Evolutionary conservation across 2,329 filamentous ascomycete species (phyloP).

Genomic region (Phialophora verrucosa): DNA sequence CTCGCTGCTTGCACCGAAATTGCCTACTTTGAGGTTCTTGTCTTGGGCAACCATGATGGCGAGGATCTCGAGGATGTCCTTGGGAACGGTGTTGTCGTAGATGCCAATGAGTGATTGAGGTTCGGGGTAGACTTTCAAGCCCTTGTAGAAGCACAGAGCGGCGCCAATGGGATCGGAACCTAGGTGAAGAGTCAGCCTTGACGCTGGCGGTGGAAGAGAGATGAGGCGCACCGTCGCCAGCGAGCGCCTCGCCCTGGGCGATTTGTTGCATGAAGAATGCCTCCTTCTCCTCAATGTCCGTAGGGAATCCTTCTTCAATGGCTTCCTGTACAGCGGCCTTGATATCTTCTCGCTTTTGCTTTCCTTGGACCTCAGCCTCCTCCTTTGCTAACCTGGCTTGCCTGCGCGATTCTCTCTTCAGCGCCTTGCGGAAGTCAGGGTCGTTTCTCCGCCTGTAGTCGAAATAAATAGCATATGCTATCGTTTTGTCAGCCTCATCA

Average conservation of each 20-base stretch:
- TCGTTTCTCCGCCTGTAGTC: slow-evolving; percentile 69
- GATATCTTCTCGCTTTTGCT: slow-evolving; percentile 67
- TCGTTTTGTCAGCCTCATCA: slow-evolving; percentile 26
- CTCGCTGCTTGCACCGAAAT: slow-evolving; percentile 38
- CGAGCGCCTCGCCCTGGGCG: slow-evolving; percentile 81
- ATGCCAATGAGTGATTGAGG: slow-evolving; percentile 91
- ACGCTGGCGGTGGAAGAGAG: neutral
- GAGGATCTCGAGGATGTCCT: slow-evolving; percentile 94
- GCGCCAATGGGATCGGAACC: slow-evolving; percentile 69
- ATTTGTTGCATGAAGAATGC: slow-evolving; percentile 97
- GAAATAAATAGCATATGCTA: slow-evolving; percentile 70
- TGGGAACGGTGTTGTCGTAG: slow-evolving; percentile 98
- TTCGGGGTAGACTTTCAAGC: slow-evolving; percentile 95
- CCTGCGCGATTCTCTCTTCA: slow-evolving; percentile 58
- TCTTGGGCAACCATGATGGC: slow-evolving; percentile 98
- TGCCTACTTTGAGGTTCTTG: slow-evolving; percentile 68
- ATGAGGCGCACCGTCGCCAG: slow-evolving; percentile 69
- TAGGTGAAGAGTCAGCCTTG: slow-evolving; percentile 37
- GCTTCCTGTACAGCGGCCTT: slow-evolving; percentile 77
- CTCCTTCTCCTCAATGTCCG: slow-evolving; percentile 90
- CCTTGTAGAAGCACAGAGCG: slow-evolving; percentile 96
- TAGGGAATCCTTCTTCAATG: slow-evolving; percentile 89
- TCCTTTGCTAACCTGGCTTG: slow-evolving; percentile 56
- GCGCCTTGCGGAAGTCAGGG: slow-evolving; percentile 65
- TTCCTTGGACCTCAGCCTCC: slow-evolving; percentile 54